These are phyloP conservation scores for Mortierella sp. DNA, from an alignment of 371 early-diverging fungal species.

Conservation along the genomic window DNA sequence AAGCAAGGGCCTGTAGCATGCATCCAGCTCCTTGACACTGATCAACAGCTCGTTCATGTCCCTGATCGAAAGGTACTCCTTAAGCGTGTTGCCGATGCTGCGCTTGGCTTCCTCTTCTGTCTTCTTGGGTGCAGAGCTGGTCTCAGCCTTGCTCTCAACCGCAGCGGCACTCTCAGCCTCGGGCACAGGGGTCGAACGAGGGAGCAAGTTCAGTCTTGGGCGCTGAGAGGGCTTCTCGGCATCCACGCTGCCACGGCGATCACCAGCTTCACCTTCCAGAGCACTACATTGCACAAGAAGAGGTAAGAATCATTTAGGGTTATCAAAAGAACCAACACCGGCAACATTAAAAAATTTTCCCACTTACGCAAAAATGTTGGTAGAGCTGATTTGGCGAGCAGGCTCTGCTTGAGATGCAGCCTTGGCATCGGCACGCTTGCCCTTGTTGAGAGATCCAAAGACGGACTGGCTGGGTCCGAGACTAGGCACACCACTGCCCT, in stretches of 20 bases:
- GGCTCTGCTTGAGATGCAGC: conserved; percentile 49
- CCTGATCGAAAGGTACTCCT: conserved; percentile 73
- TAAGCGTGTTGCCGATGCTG: conserved; percentile 73
- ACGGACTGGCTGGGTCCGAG: conserved; percentile 70
- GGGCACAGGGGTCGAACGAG: conserved; percentile 48
- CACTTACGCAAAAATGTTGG: conserved; percentile 52
- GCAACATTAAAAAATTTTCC: background rate
- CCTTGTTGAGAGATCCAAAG: conserved; percentile 62
- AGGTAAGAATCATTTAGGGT: too few relatives aligned
- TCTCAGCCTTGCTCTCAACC: conserved; percentile 30
- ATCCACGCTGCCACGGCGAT: conserved; percentile 55
- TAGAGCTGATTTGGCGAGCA: conserved; percentile 36
- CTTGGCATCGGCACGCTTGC: conserved; percentile 57
- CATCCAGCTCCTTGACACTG: conserved; percentile 76
- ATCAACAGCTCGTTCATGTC: conserved; percentile 70
- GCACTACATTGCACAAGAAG: conserved; percentile 57
- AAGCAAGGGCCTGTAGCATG: conserved; percentile 61
- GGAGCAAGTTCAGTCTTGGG: conserved; percentile 58
- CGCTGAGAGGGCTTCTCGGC: conserved; percentile 57
- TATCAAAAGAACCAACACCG: background rate
- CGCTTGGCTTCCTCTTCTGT: conserved; percentile 67
- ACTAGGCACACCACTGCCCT: conserved; percentile 59
- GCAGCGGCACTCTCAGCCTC: conserved; percentile 25
- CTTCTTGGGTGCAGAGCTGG: conserved; percentile 57
- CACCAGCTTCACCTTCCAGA: conserved; percentile 58